Evolutionary conservation across 2,329 filamentous ascomycete genomes (phyloP).

Genomic region (Ophiostoma sp.): DNA sequence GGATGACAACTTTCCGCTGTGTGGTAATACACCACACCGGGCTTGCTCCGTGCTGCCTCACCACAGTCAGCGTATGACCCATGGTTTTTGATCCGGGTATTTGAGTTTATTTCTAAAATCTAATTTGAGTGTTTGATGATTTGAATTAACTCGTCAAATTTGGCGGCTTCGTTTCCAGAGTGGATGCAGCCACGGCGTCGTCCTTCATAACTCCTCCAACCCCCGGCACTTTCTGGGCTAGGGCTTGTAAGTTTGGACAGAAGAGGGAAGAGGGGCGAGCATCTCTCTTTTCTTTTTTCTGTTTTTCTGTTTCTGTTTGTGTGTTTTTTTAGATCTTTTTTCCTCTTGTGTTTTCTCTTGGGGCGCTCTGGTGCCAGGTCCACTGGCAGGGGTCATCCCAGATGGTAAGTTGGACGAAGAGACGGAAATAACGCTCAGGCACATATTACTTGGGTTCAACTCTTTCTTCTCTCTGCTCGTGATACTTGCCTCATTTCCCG

Average conservation of each 20-base stretch:
- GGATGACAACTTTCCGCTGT: background rate
- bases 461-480: background rate
- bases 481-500: background rate
- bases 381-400: constrained; percentile 19
- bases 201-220: background rate
- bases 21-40: background rate
- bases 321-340: background rate
- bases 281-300: constrained; percentile 3
- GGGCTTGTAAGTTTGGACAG: background rate
- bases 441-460: background rate
- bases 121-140: constrained; percentile 3
- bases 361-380: constrained; percentile 6
- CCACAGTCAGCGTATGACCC: background rate
- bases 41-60: background rate
- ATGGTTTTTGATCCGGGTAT: background rate
- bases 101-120: background rate
- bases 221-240: background rate
- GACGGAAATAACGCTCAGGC: constrained; percentile 17
- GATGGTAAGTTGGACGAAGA: constrained; percentile 9
- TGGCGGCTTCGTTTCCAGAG: background rate
- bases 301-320: background rate
- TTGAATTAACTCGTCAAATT: background rate
- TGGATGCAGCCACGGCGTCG: background rate
- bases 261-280: constrained; percentile 4
- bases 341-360: background rate